Percentiles rank a stretch among this genome's conserved stretches.
These are phyloP conservation scores for Rhynchosporium graminicola DNA, from an alignment of 2,329 filamentous ascomycete genomes.

Conservation along the genomic window DNA sequence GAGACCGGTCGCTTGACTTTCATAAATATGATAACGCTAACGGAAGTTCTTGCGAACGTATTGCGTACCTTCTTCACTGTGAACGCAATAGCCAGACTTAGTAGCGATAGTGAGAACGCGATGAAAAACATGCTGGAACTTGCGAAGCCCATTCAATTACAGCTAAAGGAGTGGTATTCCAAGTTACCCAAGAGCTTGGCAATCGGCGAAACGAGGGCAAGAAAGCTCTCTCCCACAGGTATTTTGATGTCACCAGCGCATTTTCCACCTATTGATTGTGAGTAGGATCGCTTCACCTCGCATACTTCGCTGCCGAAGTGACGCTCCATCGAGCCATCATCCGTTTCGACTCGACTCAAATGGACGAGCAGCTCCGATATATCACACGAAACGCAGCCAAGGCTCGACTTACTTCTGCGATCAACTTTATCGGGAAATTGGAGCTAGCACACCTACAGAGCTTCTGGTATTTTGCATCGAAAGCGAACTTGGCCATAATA, in stretches of 20 bases:
- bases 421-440: constrained; percentile 45
- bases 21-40: constrained; percentile 52
- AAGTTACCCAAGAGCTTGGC: constrained; percentile 47
- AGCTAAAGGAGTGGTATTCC: constrained; percentile 50
- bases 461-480: constrained; percentile 49
- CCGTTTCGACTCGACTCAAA: constrained; percentile 43
- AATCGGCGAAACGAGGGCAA: constrained; percentile 45
- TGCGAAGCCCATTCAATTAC: constrained; percentile 50
- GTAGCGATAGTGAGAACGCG: constrained; percentile 31
- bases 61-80: constrained; percentile 50
- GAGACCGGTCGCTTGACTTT: constrained; percentile 51
- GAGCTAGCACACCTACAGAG: constrained; percentile 48
- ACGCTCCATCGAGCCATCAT: constrained; percentile 53
- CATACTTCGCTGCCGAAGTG: constrained; percentile 53
- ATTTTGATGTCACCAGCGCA: not conserved
- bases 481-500: constrained; percentile 47
- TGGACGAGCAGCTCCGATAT: constrained; percentile 25
- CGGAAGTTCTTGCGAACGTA: constrained; percentile 53
- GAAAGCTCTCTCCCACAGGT: constrained; percentile 45
- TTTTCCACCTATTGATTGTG: not conserved
- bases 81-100: constrained; percentile 30
- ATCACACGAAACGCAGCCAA: constrained; percentile 42
- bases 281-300: constrained; percentile 50
- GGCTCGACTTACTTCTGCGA: constrained; percentile 44
- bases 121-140: constrained; percentile 45